Percentiles rank a stretch among this genome's conserved stretches.
Evolutionary conservation across 768 basidiomycete genomes (phyloP).

Genomic region (Baorangia bicolor): DNA sequence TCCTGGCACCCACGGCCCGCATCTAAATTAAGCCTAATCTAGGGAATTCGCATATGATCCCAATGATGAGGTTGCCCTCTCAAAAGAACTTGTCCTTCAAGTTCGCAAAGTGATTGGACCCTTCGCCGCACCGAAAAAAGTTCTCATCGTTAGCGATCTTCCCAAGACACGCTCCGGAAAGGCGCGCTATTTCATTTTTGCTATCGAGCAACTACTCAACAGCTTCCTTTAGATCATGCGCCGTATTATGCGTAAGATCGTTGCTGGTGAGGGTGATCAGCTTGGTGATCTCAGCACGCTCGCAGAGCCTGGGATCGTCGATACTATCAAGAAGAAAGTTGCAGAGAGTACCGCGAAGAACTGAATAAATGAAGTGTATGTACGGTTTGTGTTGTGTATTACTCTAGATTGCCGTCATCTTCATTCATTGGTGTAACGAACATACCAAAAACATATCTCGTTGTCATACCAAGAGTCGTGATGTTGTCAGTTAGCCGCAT

Average conservation of each 20-base stretch:
- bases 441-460: neutral
- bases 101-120: constrained; percentile 98
- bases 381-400: neutral
- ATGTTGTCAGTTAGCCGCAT: neutral
- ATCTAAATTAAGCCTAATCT: neutral
- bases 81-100: constrained; percentile 90
- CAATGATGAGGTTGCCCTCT: constrained; percentile 63
- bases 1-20: neutral
- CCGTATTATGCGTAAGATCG: constrained; percentile 94
- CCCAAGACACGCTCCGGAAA: constrained; percentile 97
- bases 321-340: constrained; percentile 80
- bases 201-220: neutral
- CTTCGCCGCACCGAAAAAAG: constrained; percentile 95
- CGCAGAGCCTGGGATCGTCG: constrained; percentile 85
- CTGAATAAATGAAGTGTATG: neutral
- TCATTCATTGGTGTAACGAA: neutral
- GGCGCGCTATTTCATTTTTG: constrained; percentile 33
- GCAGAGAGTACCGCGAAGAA: constrained; percentile 38
- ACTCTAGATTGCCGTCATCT: neutral
- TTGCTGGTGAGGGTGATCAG: constrained; percentile 91
- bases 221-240: constrained; percentile 73
- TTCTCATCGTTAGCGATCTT: constrained; percentile 77
- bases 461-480: neutral
- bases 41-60: constrained; percentile 81
- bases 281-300: constrained; percentile 93